Evolutionary conservation across 2,329 filamentous ascomycete species (phyloP).

Genomic region (Colletotrichum eremochloae): DNA sequence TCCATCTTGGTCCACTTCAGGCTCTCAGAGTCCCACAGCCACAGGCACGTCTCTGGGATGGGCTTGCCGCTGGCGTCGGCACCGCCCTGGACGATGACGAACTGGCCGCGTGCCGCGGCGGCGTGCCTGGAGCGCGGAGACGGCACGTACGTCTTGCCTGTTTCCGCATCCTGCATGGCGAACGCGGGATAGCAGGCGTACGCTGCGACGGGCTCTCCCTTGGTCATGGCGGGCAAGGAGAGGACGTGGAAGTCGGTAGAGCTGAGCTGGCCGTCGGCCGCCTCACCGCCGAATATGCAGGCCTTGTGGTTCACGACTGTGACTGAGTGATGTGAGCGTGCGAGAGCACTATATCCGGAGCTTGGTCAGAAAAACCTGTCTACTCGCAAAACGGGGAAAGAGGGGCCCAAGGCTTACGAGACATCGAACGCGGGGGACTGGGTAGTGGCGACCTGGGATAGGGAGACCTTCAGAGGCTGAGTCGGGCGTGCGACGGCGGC

Average conservation of each 20-base stretch:
- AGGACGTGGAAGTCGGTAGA: conserved; percentile 65
- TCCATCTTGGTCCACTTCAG: conserved; percentile 52
- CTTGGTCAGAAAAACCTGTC: too few species aligned
- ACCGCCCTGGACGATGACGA: conserved; percentile 54
- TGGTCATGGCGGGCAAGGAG: conserved; percentile 60
- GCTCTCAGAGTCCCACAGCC: conserved; percentile 55
- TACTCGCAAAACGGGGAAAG: not conserved
- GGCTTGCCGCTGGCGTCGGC: conserved; percentile 47
- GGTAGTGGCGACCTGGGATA: conserved; percentile 60
- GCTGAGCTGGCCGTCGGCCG: conserved; percentile 55
- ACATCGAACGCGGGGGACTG: conserved; percentile 45
- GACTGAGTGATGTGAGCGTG: conserved; percentile 64
- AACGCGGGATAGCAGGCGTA: conserved; percentile 53
- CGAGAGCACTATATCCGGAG: conserved; percentile 51
- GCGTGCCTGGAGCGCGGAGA: conserved; percentile 52
- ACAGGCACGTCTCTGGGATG: conserved; percentile 52
- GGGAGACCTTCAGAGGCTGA: conserved; percentile 63
- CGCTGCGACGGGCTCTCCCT: conserved; percentile 43
- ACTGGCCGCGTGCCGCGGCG: conserved; percentile 51
- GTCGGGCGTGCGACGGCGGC: conserved; percentile 64
- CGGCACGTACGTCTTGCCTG: conserved; percentile 49
- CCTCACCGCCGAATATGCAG: conserved; percentile 68
- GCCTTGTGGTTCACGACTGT: conserved; percentile 66
- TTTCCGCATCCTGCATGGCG: conserved; percentile 46
- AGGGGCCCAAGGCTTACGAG: conserved; percentile 45